These are phyloP conservation scores for Pseudonectria foliicola DNA, from an alignment of 2,329 filamentous ascomycete genomes.

Conservation along the genomic window DNA sequence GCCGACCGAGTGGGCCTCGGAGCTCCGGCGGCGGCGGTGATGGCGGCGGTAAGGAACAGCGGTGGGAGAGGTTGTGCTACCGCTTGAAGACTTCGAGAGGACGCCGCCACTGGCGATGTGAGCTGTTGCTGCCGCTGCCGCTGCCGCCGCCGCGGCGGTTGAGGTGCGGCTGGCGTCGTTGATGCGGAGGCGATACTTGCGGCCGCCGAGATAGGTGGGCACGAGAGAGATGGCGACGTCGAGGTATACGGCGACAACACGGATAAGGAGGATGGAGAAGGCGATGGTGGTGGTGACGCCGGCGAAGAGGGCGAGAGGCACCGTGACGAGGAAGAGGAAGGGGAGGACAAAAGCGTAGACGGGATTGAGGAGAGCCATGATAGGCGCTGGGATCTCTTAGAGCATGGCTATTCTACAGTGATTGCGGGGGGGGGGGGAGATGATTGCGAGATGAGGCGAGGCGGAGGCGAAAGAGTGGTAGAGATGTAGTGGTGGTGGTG, in stretches of 20 bases:
- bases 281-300: conserved; percentile 56
- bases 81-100: neutral
- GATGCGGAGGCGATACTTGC: conserved; percentile 25
- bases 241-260: conserved; percentile 55
- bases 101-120: neutral
- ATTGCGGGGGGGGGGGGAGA: neutral
- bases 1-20: conserved; percentile 27
- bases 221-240: conserved; percentile 54
- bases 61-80: conserved; percentile 10
- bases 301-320: conserved; percentile 57
- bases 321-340: conserved; percentile 54
- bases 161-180: conserved; percentile 11
- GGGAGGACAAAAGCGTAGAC: conserved; percentile 52
- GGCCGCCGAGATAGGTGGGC: conserved; percentile 44
- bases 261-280: conserved; percentile 52
- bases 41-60: conserved; percentile 15
- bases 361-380: conserved; percentile 48
- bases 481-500: no score
- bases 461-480: no score
- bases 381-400: conserved; percentile 7
- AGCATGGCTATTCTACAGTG: conserved; percentile 14
- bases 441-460: neutral
- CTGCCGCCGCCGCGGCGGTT: conserved; percentile 7
- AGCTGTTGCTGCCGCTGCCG: conserved; percentile 4
- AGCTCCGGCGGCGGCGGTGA: conserved; percentile 28